Base-by-base conservation (phyloP, 179 eudicot species). In the Sideroxylon spinosum region DNA sequence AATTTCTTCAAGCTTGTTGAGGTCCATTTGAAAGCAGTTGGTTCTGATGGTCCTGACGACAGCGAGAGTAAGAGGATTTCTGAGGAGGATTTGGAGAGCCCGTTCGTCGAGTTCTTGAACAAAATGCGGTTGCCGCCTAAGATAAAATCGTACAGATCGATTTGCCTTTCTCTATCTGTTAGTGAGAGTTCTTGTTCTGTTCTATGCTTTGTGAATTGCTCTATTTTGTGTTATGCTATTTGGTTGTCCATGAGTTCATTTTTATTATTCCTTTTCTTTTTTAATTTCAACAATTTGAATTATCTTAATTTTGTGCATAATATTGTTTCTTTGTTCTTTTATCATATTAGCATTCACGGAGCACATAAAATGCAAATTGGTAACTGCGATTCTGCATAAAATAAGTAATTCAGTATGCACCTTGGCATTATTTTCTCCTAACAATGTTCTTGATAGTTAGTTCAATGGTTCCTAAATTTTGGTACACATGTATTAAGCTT, bases 11-110 rank as follows among this genome's bases (percentile, higher is more conserved):
- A 93, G 88, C 79, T 84, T 66, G 92, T 93, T 12, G 86, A 87
- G 62, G 80, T 76, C 56, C 93, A 93, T 83, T 74, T 90, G 70
- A 84, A 78, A 75, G 77, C 69, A 0, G 78, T 26, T 73, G 77
- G 23, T 25, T 64, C 68, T 16, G 80, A 67, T 29, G 71, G 70
- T 49, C 77, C 26, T 20, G 84, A 78, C 12, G 59, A 48, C 22
- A 57, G 74, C 48, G 80, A 73, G 66, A 71, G 73, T 48, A 57
- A 76, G 28, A 65, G 74, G 81, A 83, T 94, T 56, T 79, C 89
- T 0, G 86, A 86, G 16, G 89, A 89, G 81, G 98, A 95, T 84
- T 81, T 95, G 86, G 97, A 88, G 81, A 85, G 84, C 9, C 88
- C 97, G 10, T 93, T 93, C 73, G 86, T 81, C 19, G 92, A 83